These are phyloP conservation scores for Sporopachydermia lactativora DNA, from an alignment of 805 yeast species.

Conservation along the genomic window DNA sequence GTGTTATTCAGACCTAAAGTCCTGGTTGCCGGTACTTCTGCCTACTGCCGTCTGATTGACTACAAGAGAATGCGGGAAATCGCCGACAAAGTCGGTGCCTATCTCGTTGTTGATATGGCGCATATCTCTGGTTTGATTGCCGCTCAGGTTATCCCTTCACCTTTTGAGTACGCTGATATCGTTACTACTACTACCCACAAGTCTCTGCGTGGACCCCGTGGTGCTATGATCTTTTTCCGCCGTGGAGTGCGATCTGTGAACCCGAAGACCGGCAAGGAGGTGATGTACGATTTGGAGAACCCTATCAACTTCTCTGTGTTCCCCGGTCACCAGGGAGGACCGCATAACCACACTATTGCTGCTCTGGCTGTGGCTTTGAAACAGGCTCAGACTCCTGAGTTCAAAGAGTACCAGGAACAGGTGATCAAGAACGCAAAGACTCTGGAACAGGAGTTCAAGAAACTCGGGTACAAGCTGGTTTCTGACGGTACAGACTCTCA, in stretches of 20 bases:
- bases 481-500: slow-evolving; percentile 96
- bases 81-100: slow-evolving; percentile 96
- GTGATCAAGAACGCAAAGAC: slow-evolving; percentile 81
- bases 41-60: slow-evolving; percentile 93
- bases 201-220: slow-evolving; percentile 98
- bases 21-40: slow-evolving; percentile 95
- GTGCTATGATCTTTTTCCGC: slow-evolving; percentile 99
- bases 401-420: slow-evolving; percentile 76
- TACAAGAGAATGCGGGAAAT: slow-evolving; percentile 93
- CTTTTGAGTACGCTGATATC: slow-evolving; percentile 93
- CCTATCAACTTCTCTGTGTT: slow-evolving; percentile 96
- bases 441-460: slow-evolving; percentile 60
- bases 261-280: slow-evolving; percentile 85
- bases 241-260: slow-evolving; percentile 81
- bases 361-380: slow-evolving; percentile 95
- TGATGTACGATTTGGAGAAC: slow-evolving; percentile 81
- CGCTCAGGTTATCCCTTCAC: slow-evolving; percentile 91
- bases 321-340: slow-evolving; percentile 99
- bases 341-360: slow-evolving; percentile 97
- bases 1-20: slow-evolving; percentile 89
- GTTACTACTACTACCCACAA: slow-evolving; percentile 99
- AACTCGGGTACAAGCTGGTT: slow-evolving; percentile 67
- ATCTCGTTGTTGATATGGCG: slow-evolving; percentile 94
- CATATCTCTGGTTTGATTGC: slow-evolving; percentile 94
- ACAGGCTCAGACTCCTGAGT: slow-evolving; percentile 86